Conservation (phyloP, 352 stramenopile genomes). For the Phytophthora pluvialis region DNA sequence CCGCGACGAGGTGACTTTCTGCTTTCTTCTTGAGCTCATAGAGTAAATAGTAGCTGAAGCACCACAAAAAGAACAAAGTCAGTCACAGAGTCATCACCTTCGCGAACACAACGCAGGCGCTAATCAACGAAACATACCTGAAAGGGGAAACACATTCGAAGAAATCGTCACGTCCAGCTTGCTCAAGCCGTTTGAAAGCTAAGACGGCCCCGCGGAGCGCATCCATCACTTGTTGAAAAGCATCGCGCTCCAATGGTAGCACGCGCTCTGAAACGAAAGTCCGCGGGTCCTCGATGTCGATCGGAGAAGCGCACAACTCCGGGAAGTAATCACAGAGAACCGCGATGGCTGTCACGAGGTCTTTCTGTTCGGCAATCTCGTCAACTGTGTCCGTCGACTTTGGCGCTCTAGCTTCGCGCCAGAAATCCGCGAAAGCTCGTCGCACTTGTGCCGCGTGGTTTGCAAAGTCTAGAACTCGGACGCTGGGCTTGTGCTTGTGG, state of each 20-base stretch:
- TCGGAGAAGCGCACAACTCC: constrained; percentile 26
- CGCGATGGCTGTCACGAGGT: constrained; percentile 43
- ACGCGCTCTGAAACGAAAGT: constrained; percentile 41
- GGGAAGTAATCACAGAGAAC: constrained; percentile 58
- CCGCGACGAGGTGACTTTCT: constrained; percentile 34
- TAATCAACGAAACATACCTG: constrained; percentile 33
- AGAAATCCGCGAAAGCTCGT: constrained; percentile 57
- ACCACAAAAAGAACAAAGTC: constrained; percentile 7
- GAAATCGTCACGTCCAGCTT: constrained; percentile 11
- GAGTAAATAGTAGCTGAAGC: constrained; percentile 41
- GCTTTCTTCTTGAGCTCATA: constrained; percentile 53
- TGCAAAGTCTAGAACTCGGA: constrained; percentile 73
- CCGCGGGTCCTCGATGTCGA: constrained; percentile 24
- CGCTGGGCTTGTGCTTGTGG: constrained; percentile 56
- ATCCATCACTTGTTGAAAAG: constrained; percentile 64
- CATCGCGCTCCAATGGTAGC: constrained; percentile 53
- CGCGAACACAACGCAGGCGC: neutral
- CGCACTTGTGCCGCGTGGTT: constrained; percentile 79
- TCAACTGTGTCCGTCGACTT: constrained; percentile 35
- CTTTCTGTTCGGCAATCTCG: constrained; percentile 30
- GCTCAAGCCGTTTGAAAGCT: constrained; percentile 38
- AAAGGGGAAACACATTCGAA: constrained; percentile 39
- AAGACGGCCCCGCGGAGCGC: constrained; percentile 40
- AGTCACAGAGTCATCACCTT: neutral
- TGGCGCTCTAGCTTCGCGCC: constrained; percentile 42